Conservation (phyloP, 805 yeast genomes). For the Metschnikowia santaceciliae region DNA sequence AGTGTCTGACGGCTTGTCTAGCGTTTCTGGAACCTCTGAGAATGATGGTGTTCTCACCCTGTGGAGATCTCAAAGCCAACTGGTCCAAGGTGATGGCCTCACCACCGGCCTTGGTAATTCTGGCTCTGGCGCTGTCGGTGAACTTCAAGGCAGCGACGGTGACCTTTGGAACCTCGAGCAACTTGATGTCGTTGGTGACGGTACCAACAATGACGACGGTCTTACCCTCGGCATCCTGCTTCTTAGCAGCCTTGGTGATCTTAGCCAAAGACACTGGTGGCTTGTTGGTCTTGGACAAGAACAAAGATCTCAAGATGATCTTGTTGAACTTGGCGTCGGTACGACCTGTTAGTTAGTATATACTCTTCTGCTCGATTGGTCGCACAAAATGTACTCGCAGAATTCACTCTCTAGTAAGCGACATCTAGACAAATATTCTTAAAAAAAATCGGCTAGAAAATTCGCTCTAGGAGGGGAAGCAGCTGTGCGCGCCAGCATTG, state of each 20-base stretch:
- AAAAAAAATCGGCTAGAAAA: too few species aligned
- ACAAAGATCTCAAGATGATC: constrained; percentile 88
- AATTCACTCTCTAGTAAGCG: constrained; percentile 6
- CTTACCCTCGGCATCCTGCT: constrained; percentile 85
- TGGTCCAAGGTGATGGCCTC: constrained; percentile 99
- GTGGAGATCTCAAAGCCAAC: constrained; percentile 98
- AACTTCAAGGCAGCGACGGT: constrained; percentile 99
- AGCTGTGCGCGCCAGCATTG: too few species aligned
- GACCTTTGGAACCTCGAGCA: constrained; percentile 90
- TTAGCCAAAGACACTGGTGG: constrained; percentile 98
- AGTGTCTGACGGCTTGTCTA: constrained; percentile 99
- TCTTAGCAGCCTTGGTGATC: constrained; percentile 77
- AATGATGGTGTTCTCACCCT: constrained; percentile 97
- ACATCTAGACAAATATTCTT: too few species aligned
- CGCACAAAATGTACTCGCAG: constrained; percentile 36
- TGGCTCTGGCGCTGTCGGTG: constrained; percentile 98
- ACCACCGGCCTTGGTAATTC: constrained; percentile 98
- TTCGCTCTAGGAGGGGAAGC: background rate
- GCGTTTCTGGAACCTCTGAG: constrained; percentile 98
- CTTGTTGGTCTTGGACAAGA: constrained; percentile 98
- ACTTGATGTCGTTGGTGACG: constrained; percentile 96
- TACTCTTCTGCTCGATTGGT: constrained; percentile 42
- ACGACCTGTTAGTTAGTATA: constrained; percentile 69
- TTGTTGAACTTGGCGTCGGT: constrained; percentile 99
- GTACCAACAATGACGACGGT: constrained; percentile 95